phyloP scores from a whole-genome alignment of 1,284 basidiomycete species.

The Ceratobasidium sp. region DNA sequence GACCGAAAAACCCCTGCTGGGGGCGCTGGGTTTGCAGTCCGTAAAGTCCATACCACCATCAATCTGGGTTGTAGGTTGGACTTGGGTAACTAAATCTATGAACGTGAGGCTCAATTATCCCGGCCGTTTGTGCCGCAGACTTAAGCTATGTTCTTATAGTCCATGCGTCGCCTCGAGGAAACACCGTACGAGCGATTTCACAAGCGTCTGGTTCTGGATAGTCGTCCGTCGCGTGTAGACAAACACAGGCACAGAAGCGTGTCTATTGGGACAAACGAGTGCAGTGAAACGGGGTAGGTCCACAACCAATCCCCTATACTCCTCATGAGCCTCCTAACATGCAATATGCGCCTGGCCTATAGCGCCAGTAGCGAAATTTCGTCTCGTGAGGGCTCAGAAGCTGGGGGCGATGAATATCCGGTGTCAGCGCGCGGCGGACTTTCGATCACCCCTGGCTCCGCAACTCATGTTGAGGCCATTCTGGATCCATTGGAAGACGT shows the following conservation, averaged over 20 bases:
- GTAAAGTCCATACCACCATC: slow-evolving; percentile 37
- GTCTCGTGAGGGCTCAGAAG: slow-evolving; percentile 32
- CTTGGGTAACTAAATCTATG: slow-evolving; percentile 40
- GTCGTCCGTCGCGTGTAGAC: slow-evolving; percentile 12
- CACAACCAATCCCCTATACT: slow-evolving; percentile 7
- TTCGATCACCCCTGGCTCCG: slow-evolving; percentile 36
- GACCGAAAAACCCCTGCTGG: slow-evolving; percentile 36
- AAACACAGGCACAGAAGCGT: slow-evolving; percentile 32
- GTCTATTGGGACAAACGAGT: slow-evolving; percentile 30
- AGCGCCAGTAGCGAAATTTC: slow-evolving; percentile 36
- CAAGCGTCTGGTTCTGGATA: slow-evolving; percentile 31
- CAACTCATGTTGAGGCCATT: slow-evolving; percentile 16
- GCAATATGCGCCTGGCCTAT: slow-evolving; percentile 29
- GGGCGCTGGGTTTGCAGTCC: slow-evolving; percentile 6
- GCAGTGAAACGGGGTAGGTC: slow-evolving; percentile 41
- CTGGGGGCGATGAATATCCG: slow-evolving; percentile 22
- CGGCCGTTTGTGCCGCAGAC: slow-evolving; percentile 1
- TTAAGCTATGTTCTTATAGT: slow-evolving; percentile 18
- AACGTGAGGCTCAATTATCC: slow-evolving; percentile 23
- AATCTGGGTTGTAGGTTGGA: slow-evolving; percentile 39
- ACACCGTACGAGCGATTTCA: slow-evolving; percentile 38
- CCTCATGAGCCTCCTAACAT: slow-evolving; percentile 14
- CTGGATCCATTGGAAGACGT: slow-evolving; percentile 35
- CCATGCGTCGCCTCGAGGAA: slow-evolving; percentile 37
- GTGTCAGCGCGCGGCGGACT: slow-evolving; percentile 36